Percentiles rank a stretch among this genome's conserved stretches.
Conservation (phyloP, 2,329 filamentous ascomycete species). For the Leptographium galeiforme region DNA sequence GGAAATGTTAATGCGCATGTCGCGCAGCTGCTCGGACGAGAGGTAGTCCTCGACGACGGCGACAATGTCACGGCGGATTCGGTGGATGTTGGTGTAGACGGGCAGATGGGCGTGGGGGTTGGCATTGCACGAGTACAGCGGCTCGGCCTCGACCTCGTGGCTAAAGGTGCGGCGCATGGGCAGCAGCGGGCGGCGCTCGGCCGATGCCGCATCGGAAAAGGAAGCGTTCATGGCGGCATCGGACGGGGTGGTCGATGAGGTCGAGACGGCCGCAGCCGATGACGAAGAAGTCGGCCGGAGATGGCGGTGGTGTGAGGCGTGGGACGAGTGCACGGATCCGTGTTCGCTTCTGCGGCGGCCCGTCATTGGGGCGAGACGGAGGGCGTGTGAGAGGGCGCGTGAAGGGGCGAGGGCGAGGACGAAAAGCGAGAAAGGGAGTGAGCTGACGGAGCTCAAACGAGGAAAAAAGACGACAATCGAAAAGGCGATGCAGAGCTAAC, state of each 20-base stretch:
- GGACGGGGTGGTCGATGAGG: background rate
- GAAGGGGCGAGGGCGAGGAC: too few species aligned
- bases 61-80: conserved; percentile 50
- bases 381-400: too few species aligned
- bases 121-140: conserved; percentile 38
- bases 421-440: too few species aligned
- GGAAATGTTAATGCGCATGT: conserved; percentile 68
- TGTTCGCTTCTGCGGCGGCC: too few species aligned
- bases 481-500: too few species aligned
- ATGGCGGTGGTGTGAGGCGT: too few species aligned
- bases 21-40: conserved; percentile 63
- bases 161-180: conserved; percentile 20
- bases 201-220: background rate
- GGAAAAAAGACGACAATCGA: too few species aligned
- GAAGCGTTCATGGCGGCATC: background rate
- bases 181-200: conserved; percentile 10
- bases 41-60: conserved; percentile 49
- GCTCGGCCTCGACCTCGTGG: conserved; percentile 24
- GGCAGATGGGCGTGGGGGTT: conserved; percentile 51
- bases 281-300: too few species aligned
- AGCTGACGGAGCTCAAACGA: too few species aligned
- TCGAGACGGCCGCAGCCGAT: background rate
- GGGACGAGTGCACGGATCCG: too few species aligned
- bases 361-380: too few species aligned
- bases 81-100: conserved; percentile 67